Conservation (phyloP, 2,329 filamentous ascomycete genomes). For the Herpotrichia juniperi region DNA sequence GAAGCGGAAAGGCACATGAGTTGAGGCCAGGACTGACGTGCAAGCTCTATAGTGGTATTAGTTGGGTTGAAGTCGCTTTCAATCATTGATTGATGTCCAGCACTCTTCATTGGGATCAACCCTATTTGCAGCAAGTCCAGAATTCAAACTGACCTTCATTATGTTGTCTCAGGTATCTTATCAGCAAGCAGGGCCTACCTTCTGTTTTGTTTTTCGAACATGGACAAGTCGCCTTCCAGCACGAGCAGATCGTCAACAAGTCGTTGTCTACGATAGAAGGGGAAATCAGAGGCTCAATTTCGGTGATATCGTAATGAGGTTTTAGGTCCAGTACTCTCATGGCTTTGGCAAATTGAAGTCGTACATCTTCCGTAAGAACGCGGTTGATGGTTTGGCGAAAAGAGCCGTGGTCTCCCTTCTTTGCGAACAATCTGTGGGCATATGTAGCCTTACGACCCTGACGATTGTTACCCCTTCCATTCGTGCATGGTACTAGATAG, state of each 20-base stretch:
- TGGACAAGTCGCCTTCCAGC: not conserved
- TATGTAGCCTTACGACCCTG: not conserved
- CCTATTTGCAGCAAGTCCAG: not conserved
- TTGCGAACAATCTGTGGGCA: not conserved
- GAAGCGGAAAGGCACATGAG: not conserved
- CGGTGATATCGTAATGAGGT: not conserved
- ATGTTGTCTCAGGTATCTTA: too few species aligned
- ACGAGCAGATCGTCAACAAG: not conserved
- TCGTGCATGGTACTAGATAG: not conserved
- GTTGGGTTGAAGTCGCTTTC: not conserved
- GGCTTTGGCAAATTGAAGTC: constrained; percentile 5
- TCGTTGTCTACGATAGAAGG: not conserved
- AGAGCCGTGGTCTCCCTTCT: not conserved
- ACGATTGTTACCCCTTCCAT: not conserved
- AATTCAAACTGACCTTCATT: not conserved
- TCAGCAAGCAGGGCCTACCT: too few species aligned
- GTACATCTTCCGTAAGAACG: constrained; percentile 2
- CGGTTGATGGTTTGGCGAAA: constrained; percentile 8
- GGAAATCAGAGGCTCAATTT: not conserved
- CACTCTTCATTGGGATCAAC: not conserved
- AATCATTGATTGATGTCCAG: not conserved
- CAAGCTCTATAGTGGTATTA: constrained; percentile 4
- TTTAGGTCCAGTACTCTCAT: constrained; percentile 6
- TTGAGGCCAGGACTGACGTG: constrained; percentile 2
- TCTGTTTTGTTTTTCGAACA: not conserved